Percentiles rank a stretch among this genome's conserved stretches.
Conservation (phyloP, 345 rosid genomes). For the Citrus australasica region DNA sequence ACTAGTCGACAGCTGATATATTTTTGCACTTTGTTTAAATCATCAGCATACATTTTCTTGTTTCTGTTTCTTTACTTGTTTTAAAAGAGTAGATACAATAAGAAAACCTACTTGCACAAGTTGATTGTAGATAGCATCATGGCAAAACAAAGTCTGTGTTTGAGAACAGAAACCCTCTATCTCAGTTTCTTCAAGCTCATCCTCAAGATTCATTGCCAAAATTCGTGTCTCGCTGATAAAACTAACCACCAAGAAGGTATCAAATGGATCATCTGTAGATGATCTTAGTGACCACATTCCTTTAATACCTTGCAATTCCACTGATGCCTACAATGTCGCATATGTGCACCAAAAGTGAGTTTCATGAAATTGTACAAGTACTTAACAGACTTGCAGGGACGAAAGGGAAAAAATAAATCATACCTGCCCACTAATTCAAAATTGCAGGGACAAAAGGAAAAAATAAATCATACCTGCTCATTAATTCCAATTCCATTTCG, state of each 20-base stretch:
- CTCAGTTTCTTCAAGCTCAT: slow-evolving; percentile 95
- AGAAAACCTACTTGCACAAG: slow-evolving; percentile 69
- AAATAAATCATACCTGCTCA: slow-evolving; percentile 63
- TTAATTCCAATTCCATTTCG: slow-evolving; percentile 98
- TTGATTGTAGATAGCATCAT: slow-evolving; percentile 86
- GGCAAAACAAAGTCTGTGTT: slow-evolving; percentile 92
- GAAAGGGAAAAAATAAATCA: slow-evolving; percentile 11
- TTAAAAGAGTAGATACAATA: too few species aligned
- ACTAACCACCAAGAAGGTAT: slow-evolving; percentile 92
- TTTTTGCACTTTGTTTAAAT: not conserved
- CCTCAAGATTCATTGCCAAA: slow-evolving; percentile 92
- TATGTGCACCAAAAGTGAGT: slow-evolving; percentile 8
- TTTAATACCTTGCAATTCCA: slow-evolving; percentile 96
- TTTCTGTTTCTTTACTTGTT: not conserved
- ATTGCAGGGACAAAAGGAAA: not conserved
- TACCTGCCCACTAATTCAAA: slow-evolving; percentile 88
- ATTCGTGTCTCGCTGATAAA: slow-evolving; percentile 90
- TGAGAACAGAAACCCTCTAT: slow-evolving; percentile 88
- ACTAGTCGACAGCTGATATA: not conserved
- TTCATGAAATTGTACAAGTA: slow-evolving; percentile 3
- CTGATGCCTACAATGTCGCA: slow-evolving; percentile 65
- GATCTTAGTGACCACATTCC: slow-evolving; percentile 98
- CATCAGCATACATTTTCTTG: not conserved
- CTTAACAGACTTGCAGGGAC: not conserved
- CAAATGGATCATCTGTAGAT: slow-evolving; percentile 82